Base-by-base conservation (phyloP, 164 flowering plant species). In the Vitis labrusca region DNA sequence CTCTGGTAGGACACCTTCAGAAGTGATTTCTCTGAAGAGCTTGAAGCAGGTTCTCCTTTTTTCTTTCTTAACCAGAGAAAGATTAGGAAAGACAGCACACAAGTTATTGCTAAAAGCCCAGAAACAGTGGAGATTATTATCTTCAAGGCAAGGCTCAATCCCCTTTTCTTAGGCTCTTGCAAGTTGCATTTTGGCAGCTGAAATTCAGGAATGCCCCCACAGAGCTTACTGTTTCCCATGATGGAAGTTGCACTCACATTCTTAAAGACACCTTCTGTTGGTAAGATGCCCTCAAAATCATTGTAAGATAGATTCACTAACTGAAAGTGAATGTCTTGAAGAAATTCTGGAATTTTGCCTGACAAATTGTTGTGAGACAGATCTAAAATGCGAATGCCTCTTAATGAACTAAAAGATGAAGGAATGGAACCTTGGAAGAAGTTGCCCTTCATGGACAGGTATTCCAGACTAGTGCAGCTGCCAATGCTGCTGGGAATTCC, bases 351-450 rank as follows among this genome's bases (percentile, higher is more conserved):
- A 50, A 68, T 60, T 27, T 50, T 16, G 12, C 71, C 71, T 2
- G 71, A 48, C 12, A 50, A 50, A 59, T 68, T 68, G 27, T 59
- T 68, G 17, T 50, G 64, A n/a, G 64, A 49, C 16, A 57, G 27
- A 57, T 57, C 59, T 10, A 57, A 57, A 57, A 5, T 8, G 16
- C 15, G 29, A 16, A 68, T 0, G 7, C 64, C 71, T 50, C 64
- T 59, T 55, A 68, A 50, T 27, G 57, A 60, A 9, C 49, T 29
- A 3, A 68, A 23, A n/a, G 71, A 53, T 19, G 32, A 37, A 10
- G 66, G 73, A 61, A 70, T 70, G 17, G 60, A 51, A 12, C 73
- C 73, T 13, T 37, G 60, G 37, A 70, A 63, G n/a, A 10, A 52
- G 59, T 70, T 70, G 2, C 51, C 32, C 5, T 13, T 6, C 37